Evolutionary conservation across 2,329 filamentous ascomycete genomes (phyloP).

Genomic region (Diplodia corticola): DNA sequence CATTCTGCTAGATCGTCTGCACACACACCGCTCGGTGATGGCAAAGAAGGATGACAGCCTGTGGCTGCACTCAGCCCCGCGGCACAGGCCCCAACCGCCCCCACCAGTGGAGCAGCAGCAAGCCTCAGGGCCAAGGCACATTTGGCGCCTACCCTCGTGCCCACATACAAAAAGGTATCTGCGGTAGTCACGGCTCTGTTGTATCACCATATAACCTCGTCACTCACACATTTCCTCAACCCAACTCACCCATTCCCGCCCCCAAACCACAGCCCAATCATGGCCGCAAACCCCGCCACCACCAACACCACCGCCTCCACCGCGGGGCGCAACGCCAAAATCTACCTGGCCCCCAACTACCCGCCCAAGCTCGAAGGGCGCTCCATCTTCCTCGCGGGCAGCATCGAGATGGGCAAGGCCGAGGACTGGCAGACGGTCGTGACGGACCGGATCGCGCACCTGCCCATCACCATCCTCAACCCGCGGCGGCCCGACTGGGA

Average conservation of each 20-base stretch:
- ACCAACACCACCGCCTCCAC: conserved; percentile 28
- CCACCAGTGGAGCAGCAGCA: neutral
- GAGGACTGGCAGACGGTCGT: conserved; percentile 57
- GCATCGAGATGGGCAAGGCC: conserved; percentile 49
- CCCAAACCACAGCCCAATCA: neutral
- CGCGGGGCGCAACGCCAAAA: conserved; percentile 19
- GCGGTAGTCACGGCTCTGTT: neutral
- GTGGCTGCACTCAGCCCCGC: neutral
- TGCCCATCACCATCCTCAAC: conserved; percentile 58
- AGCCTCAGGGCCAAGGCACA: neutral
- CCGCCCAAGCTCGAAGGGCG: conserved; percentile 25
- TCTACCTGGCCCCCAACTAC: conserved; percentile 23
- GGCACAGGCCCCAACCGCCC: neutral
- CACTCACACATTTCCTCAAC: neutral
- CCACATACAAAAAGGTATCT: neutral
- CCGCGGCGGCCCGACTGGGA: conserved; percentile 61
- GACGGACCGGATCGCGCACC: conserved; percentile 35
- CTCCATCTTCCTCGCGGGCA: conserved; percentile 61
- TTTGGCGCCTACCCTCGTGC: too few relatives aligned
- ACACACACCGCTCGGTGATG: neutral
- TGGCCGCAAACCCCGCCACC: neutral
- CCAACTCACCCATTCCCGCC: neutral
- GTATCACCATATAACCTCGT: neutral
- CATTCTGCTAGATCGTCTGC: neutral
- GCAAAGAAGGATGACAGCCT: neutral